Base-by-base conservation (phyloP, 441 rosid species). In the Bruguiera hainesii region DNA sequence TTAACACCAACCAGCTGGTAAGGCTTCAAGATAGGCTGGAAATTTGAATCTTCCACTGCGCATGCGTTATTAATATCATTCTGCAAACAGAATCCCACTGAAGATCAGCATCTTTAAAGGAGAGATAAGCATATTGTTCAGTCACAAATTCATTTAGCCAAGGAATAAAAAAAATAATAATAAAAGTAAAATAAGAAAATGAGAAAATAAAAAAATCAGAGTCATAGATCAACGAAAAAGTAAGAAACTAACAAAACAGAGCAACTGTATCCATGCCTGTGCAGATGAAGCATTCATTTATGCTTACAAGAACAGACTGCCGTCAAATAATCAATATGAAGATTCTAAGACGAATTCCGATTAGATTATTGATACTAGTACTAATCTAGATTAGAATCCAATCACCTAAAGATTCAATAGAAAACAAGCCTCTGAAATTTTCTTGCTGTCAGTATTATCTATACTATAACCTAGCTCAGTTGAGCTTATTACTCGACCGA, bases 1-100 rank as follows among this genome's bases (percentile, higher is more conserved):
- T 90, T 95, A 69, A 95, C 98, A 60, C 98, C 99, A 70, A 90
- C 97, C 37, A 94, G 83, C 78, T 95, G 97, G 68, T 92, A 91
- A 37, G 98, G 98, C 79, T 91, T 92, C 68, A 95, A 93, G 74
- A 92, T 71, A 55, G 96, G 97, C 87, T 89, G 89, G 78, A 87
- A 90, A 80, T 80, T 87, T 33, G 89, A 86, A 76, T 87, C 97
- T 71, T 66, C 84, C 18, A 68, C 86, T 60, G 83, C 82, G 69
- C 99, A 90, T 2, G 97, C 99, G 39, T 78, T 86, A 76, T 84
- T 86, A 62, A 95, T 82, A 87, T 89, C 99, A 67, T 75, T 80
- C 97, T 92, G 90, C 63, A 42, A 72, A 56, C 67, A 48, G 1
- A 65, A 63, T 30, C 26, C 68, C 31, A 60, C 73, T 57, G 26